Percentiles rank a stretch among this genome's conserved stretches.
Evolutionary conservation across 345 rosid genomes (phyloP).

Genomic region (rapeseed (Brassica napus)): Da-Ae NC_063436.1:23555001-23555500

Average conservation of each 20-base stretch:
- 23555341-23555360: slow-evolving; percentile 20
- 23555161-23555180: slow-evolving; percentile 67
- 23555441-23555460: slow-evolving; percentile 92
- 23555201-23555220: slow-evolving; percentile 97
- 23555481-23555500: slow-evolving; percentile 54
- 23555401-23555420: slow-evolving; percentile 25
- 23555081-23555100: not conserved
- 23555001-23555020: slow-evolving; percentile 39
- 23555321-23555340: slow-evolving; percentile 71
- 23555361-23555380: not conserved
- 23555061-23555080: not conserved
- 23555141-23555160: slow-evolving; percentile 96
- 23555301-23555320: slow-evolving; percentile 92
- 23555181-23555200: slow-evolving; percentile 91
- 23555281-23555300: slow-evolving; percentile 81
- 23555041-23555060: slow-evolving; percentile 31
- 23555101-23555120: slow-evolving; percentile 29
- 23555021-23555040: slow-evolving; percentile 52
- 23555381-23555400: not conserved
- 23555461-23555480: slow-evolving; percentile 74
- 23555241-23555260: slow-evolving; percentile 87
- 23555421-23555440: slow-evolving; percentile 44
- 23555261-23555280: slow-evolving; percentile 97
- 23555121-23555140: slow-evolving; percentile 84
- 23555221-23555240: slow-evolving; percentile 83